Evolutionary conservation across 2,329 filamentous ascomycete genomes (phyloP).

Genomic region (Cercospora sp.): DNA sequence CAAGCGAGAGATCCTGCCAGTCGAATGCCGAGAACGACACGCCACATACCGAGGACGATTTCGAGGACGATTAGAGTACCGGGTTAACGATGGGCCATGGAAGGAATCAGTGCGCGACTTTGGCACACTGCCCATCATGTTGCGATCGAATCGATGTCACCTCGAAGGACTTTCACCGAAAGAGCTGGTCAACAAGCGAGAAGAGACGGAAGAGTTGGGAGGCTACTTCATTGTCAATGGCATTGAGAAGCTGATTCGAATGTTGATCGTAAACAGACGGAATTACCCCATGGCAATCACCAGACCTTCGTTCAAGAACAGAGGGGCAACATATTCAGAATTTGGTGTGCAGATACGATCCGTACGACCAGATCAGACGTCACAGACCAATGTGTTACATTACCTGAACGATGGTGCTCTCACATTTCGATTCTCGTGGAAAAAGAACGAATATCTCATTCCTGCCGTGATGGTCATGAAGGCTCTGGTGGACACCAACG

Average conservation of each 20-base stretch:
- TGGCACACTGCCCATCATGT: constrained; percentile 88
- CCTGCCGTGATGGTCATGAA: constrained; percentile 97
- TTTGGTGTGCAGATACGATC: constrained; percentile 89
- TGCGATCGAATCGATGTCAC: constrained; percentile 88
- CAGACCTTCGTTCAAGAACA: constrained; percentile 82
- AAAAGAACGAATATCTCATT: constrained; percentile 95
- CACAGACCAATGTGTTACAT: constrained; percentile 94
- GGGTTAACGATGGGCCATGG: constrained; percentile 82
- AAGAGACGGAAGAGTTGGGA: constrained; percentile 93
- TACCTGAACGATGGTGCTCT: constrained; percentile 95
- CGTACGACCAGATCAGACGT: constrained; percentile 94
- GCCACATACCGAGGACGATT: constrained; percentile 86
- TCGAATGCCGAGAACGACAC: constrained; percentile 93
- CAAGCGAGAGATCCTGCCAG: constrained; percentile 82
- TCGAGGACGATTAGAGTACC: constrained; percentile 78
- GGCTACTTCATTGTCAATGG: constrained; percentile 98
- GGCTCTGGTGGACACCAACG: constrained; percentile 91
- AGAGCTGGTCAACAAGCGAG: constrained; percentile 79
- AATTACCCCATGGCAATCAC: constrained; percentile 96
- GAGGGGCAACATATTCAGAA: constrained; percentile 83
- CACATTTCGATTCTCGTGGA: constrained; percentile 96
- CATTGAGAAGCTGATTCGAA: constrained; percentile 92
- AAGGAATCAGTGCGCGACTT: constrained; percentile 80
- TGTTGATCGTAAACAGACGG: constrained; percentile 83
- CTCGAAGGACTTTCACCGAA: constrained; percentile 82